These are phyloP conservation scores for Apiotrichum sp. DNA, from an alignment of 1,284 basidiomycete species.

Conservation along the genomic window DNA sequence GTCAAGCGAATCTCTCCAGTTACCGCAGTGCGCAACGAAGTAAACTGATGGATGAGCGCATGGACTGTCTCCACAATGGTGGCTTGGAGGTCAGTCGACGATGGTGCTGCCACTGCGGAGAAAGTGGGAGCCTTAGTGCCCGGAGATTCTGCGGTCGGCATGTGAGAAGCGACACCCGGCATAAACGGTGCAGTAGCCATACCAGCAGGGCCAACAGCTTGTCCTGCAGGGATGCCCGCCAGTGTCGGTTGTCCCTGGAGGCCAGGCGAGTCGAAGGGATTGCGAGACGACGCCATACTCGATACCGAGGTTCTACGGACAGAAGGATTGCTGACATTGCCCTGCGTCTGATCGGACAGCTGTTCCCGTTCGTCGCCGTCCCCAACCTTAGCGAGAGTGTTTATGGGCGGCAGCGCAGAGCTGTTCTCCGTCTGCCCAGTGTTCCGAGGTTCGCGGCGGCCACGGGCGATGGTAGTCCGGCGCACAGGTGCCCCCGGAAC, in stretches of 20 bases:
- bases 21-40: conserved; percentile 7
- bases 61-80: conserved; percentile 51
- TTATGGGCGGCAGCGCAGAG: conserved; percentile 9
- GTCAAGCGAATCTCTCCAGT: conserved; percentile 48
- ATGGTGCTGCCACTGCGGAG: too few relatives aligned
- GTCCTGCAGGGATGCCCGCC: not conserved
- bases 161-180: too few relatives aligned
- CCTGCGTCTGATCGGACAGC: not conserved
- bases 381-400: conserved; percentile 4
- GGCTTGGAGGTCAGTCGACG: conserved; percentile 39
- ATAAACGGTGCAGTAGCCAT: too few relatives aligned
- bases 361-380: conserved; percentile 6
- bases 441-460: conserved; percentile 49
- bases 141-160: too few relatives aligned
- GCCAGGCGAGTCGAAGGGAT: conserved; percentile 41
- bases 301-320: conserved; percentile 26
- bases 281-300: conserved; percentile 28
- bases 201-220: not conserved
- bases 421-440: conserved; percentile 37
- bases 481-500: conserved; percentile 28
- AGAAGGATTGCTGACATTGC: not conserved
- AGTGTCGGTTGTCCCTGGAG: not conserved
- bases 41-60: conserved; percentile 43
- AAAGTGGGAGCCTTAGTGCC: too few relatives aligned
- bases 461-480: conserved; percentile 47